Base-by-base conservation (phyloP, 129 eudicot species). In the Tagetes patula region DNA sequence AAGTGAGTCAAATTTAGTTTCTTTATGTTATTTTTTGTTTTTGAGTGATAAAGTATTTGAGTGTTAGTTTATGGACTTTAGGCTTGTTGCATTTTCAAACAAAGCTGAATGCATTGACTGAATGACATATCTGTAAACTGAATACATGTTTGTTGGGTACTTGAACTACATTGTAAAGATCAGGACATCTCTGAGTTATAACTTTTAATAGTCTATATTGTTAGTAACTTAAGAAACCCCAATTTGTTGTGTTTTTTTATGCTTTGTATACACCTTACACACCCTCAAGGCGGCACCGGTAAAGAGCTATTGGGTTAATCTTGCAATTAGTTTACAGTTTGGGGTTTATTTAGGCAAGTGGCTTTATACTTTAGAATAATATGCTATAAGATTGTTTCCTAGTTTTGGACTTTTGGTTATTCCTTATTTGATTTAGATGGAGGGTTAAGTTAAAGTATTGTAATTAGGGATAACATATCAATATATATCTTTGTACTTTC, bases 1-100 rank as follows among this genome's bases (percentile, higher is more conserved):
- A 93, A 75, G 96, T 92, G 80, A 84, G 85, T 70, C 49, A 7
- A 14, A 73, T 65, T 2, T 4, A n/a, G 48, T 41, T 14, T 62
- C 4, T 42, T 64, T 47, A 37, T 33, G 59, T 39, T 61, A 36
- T 38, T 3, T 30, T 47, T 37, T 53, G 8, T 65, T 46, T 20
- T 20, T 20, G 27, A 20, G 8, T 46, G n/a, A 76, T 37, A n/a
- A 8, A 38, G 71, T 41, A 4, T 67, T 8, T 27, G 50, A 32
- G 37, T 66, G 73, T 31, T 6, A 14, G 14, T 59, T 42, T 32
- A 9, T 30, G 60, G 49, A 13, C 2, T n/a, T 61, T 12, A 9
- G 3, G 66, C 2, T 8, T 62, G 46, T 13, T 62, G 30, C 67
- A 38, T 62, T 34, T 58, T 32, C 6, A 31, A 4, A 11, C 67